These are phyloP conservation scores for Xylaria flabelliformis DNA, from an alignment of 495 filamentous ascomycete genomes.

Conservation along the genomic window DNA sequence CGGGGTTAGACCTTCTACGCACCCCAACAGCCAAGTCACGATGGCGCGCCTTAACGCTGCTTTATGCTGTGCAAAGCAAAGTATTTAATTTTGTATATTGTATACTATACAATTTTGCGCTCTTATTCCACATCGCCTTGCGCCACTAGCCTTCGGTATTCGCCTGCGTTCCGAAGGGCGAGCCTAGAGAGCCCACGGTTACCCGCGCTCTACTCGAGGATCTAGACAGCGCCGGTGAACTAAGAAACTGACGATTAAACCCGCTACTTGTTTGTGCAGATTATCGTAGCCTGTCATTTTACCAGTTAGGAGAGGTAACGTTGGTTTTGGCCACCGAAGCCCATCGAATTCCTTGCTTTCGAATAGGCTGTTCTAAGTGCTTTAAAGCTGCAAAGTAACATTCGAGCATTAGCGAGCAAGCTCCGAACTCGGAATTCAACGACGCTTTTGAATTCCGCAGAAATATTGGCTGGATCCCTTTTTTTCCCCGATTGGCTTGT, in stretches of 20 bases:
- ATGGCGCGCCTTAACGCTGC: background rate
- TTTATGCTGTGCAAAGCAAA: background rate
- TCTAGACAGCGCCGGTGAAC: background rate
- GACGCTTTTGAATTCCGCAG: background rate
- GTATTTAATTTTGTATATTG: background rate
- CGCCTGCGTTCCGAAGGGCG: background rate
- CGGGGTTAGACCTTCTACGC: background rate
- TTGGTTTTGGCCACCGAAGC: constrained; percentile 16
- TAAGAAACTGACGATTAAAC: background rate
- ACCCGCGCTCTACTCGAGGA: constrained; percentile 3
- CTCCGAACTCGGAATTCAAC: background rate
- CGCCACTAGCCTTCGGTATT: constrained; percentile 4
- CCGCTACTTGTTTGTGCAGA: background rate
- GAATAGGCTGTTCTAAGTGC: constrained; percentile 7
- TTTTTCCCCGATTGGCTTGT: background rate
- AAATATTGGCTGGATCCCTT: background rate
- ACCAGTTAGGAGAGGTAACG: background rate
- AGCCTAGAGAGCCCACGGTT: background rate
- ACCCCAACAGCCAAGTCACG: background rate
- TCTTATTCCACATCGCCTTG: constrained; percentile 6
- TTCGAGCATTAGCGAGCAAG: background rate
- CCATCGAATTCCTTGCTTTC: background rate
- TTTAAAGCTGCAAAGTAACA: constrained; percentile 18
- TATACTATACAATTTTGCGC: background rate
- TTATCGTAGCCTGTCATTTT: background rate